These are phyloP conservation scores for Podaxis pistillaris DNA, from an alignment of 768 basidiomycete species.

Conservation along the genomic window DNA sequence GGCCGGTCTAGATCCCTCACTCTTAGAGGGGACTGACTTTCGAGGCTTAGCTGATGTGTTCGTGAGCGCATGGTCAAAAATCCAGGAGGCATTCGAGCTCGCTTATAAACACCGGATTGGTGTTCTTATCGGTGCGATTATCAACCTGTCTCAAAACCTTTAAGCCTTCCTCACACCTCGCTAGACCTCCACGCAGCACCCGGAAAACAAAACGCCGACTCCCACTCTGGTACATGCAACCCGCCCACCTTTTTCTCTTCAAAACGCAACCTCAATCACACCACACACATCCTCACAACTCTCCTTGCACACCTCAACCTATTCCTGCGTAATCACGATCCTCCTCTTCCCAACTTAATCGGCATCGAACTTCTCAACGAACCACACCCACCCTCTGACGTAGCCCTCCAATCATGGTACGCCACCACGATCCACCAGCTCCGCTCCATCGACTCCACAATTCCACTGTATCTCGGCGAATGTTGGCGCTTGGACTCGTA, in stretches of 20 bases:
- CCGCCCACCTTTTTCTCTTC: constrained; percentile 49
- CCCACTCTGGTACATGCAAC: constrained; percentile 63
- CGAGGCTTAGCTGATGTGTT: constrained; percentile 47
- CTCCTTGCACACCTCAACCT: constrained; percentile 32
- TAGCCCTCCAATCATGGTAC: constrained; percentile 64
- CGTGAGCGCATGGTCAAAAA: constrained; percentile 65
- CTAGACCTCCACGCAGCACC: constrained; percentile 74
- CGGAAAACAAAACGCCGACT: constrained; percentile 70
- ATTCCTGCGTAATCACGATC: constrained; percentile 28
- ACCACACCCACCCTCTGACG: constrained; percentile 49
- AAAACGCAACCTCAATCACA: constrained; percentile 41
- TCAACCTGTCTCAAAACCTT: not conserved
- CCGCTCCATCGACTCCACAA: constrained; percentile 44
- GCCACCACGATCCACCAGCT: constrained; percentile 49
- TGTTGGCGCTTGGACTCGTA: constrained; percentile 73
- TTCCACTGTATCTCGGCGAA: constrained; percentile 76
- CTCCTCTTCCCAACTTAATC: constrained; percentile 47
- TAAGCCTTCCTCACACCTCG: not conserved
- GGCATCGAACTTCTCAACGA: constrained; percentile 65
- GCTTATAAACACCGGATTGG: constrained; percentile 63
- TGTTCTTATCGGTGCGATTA: constrained; percentile 60
- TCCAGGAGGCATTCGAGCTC: constrained; percentile 55
- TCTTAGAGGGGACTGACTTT: constrained; percentile 68
- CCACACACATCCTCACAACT: constrained; percentile 45
- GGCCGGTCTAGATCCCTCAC: constrained; percentile 54